Conservation (phyloP, 2,329 filamentous ascomycete species). For the Talaromyces sp. region DNA sequence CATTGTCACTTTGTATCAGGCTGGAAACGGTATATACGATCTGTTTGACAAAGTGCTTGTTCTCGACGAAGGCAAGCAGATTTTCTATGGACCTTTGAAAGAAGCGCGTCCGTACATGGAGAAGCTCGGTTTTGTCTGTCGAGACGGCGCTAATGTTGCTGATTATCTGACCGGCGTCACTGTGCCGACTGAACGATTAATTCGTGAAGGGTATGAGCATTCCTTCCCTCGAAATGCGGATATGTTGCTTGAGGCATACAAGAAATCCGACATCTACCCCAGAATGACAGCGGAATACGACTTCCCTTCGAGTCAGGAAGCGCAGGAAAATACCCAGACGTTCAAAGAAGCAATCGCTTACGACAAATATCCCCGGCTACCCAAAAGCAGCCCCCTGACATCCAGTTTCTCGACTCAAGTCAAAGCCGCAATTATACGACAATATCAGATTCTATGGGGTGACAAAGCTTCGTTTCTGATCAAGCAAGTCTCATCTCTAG, state of each 20-base stretch:
- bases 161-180: slow-evolving; percentile 64
- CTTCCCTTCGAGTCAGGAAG: slow-evolving; percentile 49
- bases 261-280: slow-evolving; percentile 47
- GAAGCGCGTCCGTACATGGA: slow-evolving; percentile 63
- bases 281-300: slow-evolving; percentile 53
- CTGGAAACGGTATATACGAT: slow-evolving; percentile 64
- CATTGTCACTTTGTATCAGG: slow-evolving; percentile 64
- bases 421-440: slow-evolving; percentile 42
- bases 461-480: slow-evolving; percentile 61
- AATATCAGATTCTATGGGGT: slow-evolving; percentile 62
- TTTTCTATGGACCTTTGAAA: slow-evolving; percentile 58
- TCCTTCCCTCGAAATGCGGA: slow-evolving; percentile 43
- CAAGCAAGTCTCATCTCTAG: slow-evolving; percentile 55
- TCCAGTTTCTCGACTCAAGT: slow-evolving; percentile 53
- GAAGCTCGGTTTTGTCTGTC: slow-evolving; percentile 57
- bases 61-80: slow-evolving; percentile 60
- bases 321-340: slow-evolving; percentile 46
- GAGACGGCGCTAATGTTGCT: slow-evolving; percentile 57
- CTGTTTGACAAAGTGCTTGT: slow-evolving; percentile 67
- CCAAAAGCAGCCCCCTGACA: slow-evolving; percentile 53
- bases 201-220: slow-evolving; percentile 40
- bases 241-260: slow-evolving; percentile 46
- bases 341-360: slow-evolving; percentile 51
- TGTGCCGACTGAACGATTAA: slow-evolving; percentile 48
- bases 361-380: slow-evolving; percentile 54